Evolutionary conservation across 441 rosid species (phyloP).

Genomic region (Cnidoscolus chayamansa): DNA sequence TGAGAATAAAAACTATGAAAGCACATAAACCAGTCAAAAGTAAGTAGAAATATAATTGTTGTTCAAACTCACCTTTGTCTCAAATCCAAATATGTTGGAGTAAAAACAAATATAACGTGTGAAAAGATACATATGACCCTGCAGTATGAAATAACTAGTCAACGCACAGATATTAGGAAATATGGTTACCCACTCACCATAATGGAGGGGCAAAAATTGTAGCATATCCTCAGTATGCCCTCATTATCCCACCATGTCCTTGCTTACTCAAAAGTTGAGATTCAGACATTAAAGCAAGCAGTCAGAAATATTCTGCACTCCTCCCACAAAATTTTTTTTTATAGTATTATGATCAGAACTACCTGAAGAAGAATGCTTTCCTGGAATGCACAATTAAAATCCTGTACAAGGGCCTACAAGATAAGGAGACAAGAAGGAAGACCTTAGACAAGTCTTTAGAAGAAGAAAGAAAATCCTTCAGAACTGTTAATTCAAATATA

Average conservation of each 20-base stretch:
- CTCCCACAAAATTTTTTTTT: not conserved
- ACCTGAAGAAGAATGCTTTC: slow-evolving; percentile 97
- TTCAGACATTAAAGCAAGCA: not conserved
- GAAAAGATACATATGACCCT: slow-evolving; percentile 98
- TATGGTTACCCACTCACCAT: not conserved
- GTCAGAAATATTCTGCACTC: not conserved
- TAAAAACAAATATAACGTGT: slow-evolving; percentile 76
- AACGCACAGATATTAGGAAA: slow-evolving; percentile 16
- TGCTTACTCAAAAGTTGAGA: slow-evolving; percentile 1
- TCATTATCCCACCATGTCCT: not conserved
- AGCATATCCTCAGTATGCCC: not conserved
- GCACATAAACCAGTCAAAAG: not conserved
- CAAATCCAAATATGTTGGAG: slow-evolving; percentile 97
- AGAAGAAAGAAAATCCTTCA: slow-evolving; percentile 9
- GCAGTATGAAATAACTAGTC: slow-evolving; percentile 27
- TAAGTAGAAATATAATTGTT: slow-evolving; percentile 10
- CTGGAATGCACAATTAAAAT: slow-evolving; percentile 94
- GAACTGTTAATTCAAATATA: not conserved
- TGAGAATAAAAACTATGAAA: slow-evolving; percentile 15
- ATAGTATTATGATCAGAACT: slow-evolving; percentile 17
- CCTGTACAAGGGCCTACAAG: slow-evolving; percentile 71
- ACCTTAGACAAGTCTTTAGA: not conserved
- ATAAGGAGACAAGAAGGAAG: slow-evolving; percentile 4
- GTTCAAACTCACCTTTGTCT: slow-evolving; percentile 68
- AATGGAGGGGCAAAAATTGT: slow-evolving; percentile 5